These are phyloP conservation scores for Hanseniaspora jakobsenii DNA, from an alignment of 805 yeast genomes.

Conservation along the genomic window DNA sequence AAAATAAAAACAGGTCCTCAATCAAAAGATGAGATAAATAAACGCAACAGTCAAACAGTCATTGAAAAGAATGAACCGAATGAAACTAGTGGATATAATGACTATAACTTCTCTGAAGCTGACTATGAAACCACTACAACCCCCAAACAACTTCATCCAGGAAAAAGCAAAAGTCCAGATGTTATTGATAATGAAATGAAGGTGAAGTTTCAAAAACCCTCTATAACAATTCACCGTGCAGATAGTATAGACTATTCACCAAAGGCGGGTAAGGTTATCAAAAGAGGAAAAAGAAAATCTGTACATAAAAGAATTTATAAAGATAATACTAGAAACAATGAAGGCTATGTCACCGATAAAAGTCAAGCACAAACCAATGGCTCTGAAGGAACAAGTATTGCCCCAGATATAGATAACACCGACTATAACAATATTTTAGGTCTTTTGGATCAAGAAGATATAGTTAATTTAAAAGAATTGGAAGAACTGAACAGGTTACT, in stretches of 20 bases:
- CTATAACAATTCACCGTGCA: too few relatives aligned
- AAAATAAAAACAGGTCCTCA: background rate
- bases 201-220: slow-evolving; percentile 5
- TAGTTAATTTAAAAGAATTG: slow-evolving; percentile 11
- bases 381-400: too few relatives aligned
- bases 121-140: slow-evolving; percentile 15
- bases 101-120: slow-evolving; percentile 14
- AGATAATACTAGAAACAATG: too few relatives aligned
- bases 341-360: background rate
- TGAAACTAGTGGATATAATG: slow-evolving; percentile 2
- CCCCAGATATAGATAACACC: background rate
- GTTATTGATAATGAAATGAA: background rate
- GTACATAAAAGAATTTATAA: too few relatives aligned
- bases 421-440: background rate
- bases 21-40: too few relatives aligned
- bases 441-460: slow-evolving; percentile 10
- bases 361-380: too few relatives aligned
- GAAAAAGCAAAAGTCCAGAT: too few relatives aligned
- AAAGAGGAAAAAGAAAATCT: too few relatives aligned
- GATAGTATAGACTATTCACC: background rate
- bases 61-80: background rate
- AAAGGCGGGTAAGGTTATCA: too few relatives aligned
- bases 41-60: too few relatives aligned
- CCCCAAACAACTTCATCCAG: slow-evolving; percentile 1
- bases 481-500: slow-evolving; percentile 9